Base-by-base conservation (phyloP, 148 eudicot genomes). In the Rhododendron kiyosumense region DNA sequence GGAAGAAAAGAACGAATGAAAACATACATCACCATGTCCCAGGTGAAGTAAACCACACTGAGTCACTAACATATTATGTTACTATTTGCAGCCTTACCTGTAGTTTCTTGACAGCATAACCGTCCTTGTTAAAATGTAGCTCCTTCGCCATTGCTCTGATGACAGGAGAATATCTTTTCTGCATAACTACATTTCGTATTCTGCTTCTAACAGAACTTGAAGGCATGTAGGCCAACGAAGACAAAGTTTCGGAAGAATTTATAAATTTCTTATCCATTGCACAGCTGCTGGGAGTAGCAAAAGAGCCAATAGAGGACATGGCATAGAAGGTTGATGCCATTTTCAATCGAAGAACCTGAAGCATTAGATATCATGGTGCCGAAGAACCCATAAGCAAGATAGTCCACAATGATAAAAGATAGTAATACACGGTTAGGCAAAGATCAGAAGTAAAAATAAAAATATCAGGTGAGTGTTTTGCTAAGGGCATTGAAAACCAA, bases 41-140 rank as follows among this genome's bases (percentile, higher is more conserved):
- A 17, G n/a, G 45, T 17, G 71, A 81, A 52, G 83, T 30, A 32
- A 81, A 18, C 24, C 78, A 38, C n/a, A 77, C 7, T 3, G 34
- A 41, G 14, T 57, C 24, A 69, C 26, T 20, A n/a, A 65, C 73
- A 65, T 32, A 9, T 8, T 20, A 59, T 59, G 10, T 59, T 22
- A 22, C 12, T 48, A 14, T 18, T 22, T 10, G 36, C 80, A 78
- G 38, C 83, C 89, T 76, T 52, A 88, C 94, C 86, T 91, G 93
- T 38, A 91, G 86, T 87, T 91, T 91, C 85, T 89, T 90, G 65
- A 93, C 82, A 77, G 93, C 92, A 85, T 90, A 88, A 69, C 93
- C 93, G 79, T 93, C 86, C 86, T 86, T 92, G 85, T 91, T 90
- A 85, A 93, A 90, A 75, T 91, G 91, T 81, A 92, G 84, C 52